Evolutionary conservation across 352 stramenopile genomes (phyloP).

Genomic region (Phytophthora nicotianae): DNA sequence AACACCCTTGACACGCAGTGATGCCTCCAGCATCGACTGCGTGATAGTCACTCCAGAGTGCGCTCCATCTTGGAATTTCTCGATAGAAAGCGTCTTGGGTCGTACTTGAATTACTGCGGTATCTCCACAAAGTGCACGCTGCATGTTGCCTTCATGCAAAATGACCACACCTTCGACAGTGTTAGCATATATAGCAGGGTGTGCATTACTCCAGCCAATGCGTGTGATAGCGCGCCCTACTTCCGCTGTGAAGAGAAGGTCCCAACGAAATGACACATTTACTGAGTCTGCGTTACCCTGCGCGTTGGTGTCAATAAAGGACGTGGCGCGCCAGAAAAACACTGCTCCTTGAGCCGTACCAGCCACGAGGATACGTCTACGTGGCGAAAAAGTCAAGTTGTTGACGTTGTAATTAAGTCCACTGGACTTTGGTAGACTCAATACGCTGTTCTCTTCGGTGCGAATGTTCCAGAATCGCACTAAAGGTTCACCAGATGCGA

Average conservation of each 20-base stretch:
- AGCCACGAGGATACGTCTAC: constrained; percentile 86
- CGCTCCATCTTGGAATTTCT: constrained; percentile 73
- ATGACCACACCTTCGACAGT: constrained; percentile 77
- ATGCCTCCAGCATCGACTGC: constrained; percentile 64
- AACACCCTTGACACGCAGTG: constrained; percentile 84
- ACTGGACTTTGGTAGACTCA: constrained; percentile 73
- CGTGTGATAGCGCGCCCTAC: constrained; percentile 51
- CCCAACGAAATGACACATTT: constrained; percentile 65
- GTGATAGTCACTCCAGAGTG: constrained; percentile 53
- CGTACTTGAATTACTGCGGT: constrained; percentile 87
- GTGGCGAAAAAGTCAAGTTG: constrained; percentile 88
- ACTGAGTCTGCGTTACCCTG: constrained; percentile 9
- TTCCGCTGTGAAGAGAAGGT: constrained; percentile 66
- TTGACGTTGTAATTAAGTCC: constrained; percentile 71
- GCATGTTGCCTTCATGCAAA: constrained; percentile 88
- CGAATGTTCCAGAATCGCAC: constrained; percentile 94
- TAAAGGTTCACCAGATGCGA: constrained; percentile 87
- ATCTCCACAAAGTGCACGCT: constrained; percentile 76
- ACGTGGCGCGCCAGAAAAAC: constrained; percentile 90
- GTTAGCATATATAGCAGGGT: constrained; percentile 71
- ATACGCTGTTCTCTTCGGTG: constrained; percentile 92
- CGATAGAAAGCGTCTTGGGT: constrained; percentile 70
- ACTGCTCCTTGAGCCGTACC: constrained; percentile 86
- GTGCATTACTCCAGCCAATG: constrained; percentile 73
- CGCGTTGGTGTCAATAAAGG: constrained; percentile 32